These are phyloP conservation scores for Begonia fuchsioides DNA, from an alignment of 306 rosid species.

Conservation along the genomic window DNA sequence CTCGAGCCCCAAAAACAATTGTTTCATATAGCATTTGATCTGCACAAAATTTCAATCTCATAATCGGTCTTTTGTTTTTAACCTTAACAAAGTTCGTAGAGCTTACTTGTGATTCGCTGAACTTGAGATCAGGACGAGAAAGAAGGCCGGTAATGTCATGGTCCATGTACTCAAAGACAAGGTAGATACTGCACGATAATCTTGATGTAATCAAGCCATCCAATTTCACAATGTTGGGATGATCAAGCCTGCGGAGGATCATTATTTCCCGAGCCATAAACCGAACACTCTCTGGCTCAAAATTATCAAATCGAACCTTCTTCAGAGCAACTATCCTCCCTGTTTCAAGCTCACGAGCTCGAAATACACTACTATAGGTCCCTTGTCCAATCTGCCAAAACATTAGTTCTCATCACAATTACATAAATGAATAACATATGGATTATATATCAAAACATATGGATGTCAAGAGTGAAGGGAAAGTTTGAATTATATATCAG, in stretches of 20 bases:
- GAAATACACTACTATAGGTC: conserved; percentile 83
- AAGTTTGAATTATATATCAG: not conserved
- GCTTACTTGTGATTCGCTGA: conserved; percentile 85
- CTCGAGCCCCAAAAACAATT: conserved; percentile 77
- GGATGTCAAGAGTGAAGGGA: no score
- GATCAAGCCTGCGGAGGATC: conserved; percentile 94
- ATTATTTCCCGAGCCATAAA: conserved; percentile 91
- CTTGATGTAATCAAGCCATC: conserved; percentile 87
- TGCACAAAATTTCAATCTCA: conserved; percentile 29
- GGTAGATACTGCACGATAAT: conserved; percentile 81
- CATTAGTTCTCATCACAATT: no score
- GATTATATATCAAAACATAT: no score
- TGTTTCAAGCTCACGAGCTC: conserved; percentile 76
- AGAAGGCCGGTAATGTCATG: conserved; percentile 91
- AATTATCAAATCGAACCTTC: conserved; percentile 96
- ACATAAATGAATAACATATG: no score
- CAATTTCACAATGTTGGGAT: conserved; percentile 74
- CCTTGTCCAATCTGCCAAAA: conserved; percentile 88
- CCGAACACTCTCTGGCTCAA: conserved; percentile 94
- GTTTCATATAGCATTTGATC: conserved; percentile 95
- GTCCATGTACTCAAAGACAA: conserved; percentile 97
- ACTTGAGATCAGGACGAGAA: conserved; percentile 75
- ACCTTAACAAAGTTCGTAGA: not conserved
- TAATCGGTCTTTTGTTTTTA: no score
- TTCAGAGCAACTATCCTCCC: conserved; percentile 90